Evolutionary conservation across 140 eudicot genomes (phyloP).

Genomic region (Bidens hawaiensis): DNA sequence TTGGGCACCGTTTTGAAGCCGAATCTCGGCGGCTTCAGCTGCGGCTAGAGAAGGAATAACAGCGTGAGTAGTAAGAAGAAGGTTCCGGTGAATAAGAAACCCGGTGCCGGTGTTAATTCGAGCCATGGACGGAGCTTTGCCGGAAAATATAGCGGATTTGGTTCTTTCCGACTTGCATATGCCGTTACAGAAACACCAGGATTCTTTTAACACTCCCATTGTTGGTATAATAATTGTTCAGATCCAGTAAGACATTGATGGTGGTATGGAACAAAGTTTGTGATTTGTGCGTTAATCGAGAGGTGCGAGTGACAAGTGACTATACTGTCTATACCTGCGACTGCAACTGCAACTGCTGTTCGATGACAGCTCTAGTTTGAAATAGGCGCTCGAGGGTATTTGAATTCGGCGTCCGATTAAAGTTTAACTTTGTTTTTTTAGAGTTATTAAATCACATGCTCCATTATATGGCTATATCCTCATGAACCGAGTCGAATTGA

Average conservation of each 20-base stretch:
- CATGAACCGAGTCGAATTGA: too few species aligned
- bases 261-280: constrained; percentile 19
- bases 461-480: too few species aligned
- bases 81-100: constrained; percentile 75
- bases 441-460: too few species aligned
- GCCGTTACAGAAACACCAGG: constrained; percentile 94
- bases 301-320: background rate
- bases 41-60: constrained; percentile 70
- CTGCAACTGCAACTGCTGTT: background rate
- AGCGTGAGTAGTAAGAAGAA: constrained; percentile 80
- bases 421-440: background rate
- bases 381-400: background rate
- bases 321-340: constrained; percentile 1
- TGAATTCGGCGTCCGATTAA: constrained; percentile 2
- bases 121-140: constrained; percentile 70
- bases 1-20: constrained; percentile 63
- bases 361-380: constrained; percentile 15
- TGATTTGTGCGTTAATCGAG: background rate
- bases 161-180: constrained; percentile 84
- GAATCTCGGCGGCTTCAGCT: constrained; percentile 87
- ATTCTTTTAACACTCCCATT: constrained; percentile 79
- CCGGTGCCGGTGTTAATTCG: constrained; percentile 61
- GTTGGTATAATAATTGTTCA: background rate
- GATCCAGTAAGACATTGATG: background rate
- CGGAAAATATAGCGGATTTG: constrained; percentile 66